Conservation (phyloP, 495 filamentous ascomycete species). For the Lineolata rhizophorae region DNA sequence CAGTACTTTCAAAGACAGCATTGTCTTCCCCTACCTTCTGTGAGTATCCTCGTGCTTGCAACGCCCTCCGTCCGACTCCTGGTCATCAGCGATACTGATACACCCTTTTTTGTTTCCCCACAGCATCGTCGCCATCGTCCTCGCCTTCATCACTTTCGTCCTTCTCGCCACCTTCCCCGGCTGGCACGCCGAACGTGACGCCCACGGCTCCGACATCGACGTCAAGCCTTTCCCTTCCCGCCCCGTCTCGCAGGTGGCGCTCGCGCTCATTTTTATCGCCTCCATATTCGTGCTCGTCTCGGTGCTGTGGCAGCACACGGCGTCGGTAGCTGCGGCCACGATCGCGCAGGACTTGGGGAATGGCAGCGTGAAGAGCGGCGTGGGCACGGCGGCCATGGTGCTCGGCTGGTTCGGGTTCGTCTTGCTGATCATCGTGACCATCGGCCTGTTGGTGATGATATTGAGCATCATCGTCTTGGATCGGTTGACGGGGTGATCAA, state of each 20-base stretch:
- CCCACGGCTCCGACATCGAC: conserved; percentile 38
- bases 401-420: conserved; percentile 94
- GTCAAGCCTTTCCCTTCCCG: conserved; percentile 62
- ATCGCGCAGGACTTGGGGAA: conserved; percentile 93
- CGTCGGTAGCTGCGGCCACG: conserved; percentile 77
- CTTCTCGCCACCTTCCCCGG: conserved; percentile 63
- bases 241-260: conserved; percentile 49
- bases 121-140: conserved; percentile 62
- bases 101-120: conserved; percentile 6
- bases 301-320: conserved; percentile 65
- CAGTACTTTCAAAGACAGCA: conserved; percentile 57
- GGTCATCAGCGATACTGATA: conserved; percentile 2
- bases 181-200: conserved; percentile 55
- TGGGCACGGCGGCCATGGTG: conserved; percentile 84
- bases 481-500: conserved; percentile 17
- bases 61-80: neutral
- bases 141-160: conserved; percentile 54
- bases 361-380: conserved; percentile 68
- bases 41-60: conserved; percentile 21
- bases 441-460: conserved; percentile 89
- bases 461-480: conserved; percentile 59
- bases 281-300: conserved; percentile 60
- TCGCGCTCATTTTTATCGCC: conserved; percentile 60
- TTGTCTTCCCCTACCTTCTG: conserved; percentile 63
- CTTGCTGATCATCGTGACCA: conserved; percentile 76